Base-by-base conservation (phyloP, 305 asterid genomes). In the Plantago rigida region DNA sequence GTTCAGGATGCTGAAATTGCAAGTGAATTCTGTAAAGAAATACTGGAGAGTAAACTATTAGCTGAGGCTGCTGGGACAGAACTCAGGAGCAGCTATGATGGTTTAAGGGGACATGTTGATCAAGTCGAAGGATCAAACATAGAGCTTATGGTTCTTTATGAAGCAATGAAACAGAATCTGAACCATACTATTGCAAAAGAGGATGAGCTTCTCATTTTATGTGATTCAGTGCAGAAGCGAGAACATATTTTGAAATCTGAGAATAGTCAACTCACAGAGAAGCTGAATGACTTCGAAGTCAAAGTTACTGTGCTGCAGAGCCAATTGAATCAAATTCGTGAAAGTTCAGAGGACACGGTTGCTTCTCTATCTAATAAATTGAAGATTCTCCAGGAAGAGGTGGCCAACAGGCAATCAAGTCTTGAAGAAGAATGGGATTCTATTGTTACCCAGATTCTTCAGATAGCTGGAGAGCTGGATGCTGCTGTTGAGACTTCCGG, bases 101-200 rank as follows among this genome's bases (percentile, higher is more conserved):
- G 70, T 36, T 66, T 82, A 69, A 74, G 68, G 71, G 82, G 71
- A 73, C 80, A 84, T 64, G 61, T 70, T 53, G 85, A 78, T 74
- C 74, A 64, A 75, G 76, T 85, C 62, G 96, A 85, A 71, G 81
- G 69, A 70, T 81, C 69, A 73, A 83, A 78, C 66, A 67, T 93
- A 63, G 94, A 81, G 82, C 88, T 78, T 69, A 77, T 81, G 89
- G 82, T 85, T 74, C 79, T 85, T 7, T 75, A 67, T 76, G 97
- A 93, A 81, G 74, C 78, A 70, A 72, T 82, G 63, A 77, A 74
- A 69, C 87, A 75, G 64, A 78, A 77, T 64, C 41, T 64, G 19
- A 54, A 31, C 63, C 72, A 67, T 44, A 75, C 75, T 68, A 73
- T 64, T 69, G 75, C 74, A 59, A 82, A 73, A 71, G 78, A 78